A percentile compares a stretch with the other conserved stretches of the same genome.
Conservation (phyloP, 352 stramenopile species). For the Phytophthora litchii region DNA sequence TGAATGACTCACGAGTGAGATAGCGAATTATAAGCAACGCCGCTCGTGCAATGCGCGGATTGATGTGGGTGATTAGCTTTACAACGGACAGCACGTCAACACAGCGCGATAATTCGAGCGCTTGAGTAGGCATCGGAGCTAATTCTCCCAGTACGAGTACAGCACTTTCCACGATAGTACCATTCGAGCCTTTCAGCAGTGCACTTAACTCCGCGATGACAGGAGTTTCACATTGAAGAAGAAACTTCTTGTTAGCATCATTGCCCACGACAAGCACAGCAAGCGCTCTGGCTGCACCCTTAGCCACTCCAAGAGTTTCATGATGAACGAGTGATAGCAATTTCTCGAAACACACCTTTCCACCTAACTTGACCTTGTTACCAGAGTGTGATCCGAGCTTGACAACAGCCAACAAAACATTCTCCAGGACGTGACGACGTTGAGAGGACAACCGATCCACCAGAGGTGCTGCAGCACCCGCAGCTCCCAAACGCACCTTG, state of each 20-base stretch:
- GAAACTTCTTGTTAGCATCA: conserved; percentile 70
- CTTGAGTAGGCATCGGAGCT: conserved; percentile 62
- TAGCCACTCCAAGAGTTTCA: conserved; percentile 65
- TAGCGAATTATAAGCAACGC: conserved; percentile 59
- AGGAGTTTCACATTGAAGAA: conserved; percentile 61
- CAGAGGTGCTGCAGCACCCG: conserved; percentile 43
- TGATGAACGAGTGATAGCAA: conserved; percentile 68
- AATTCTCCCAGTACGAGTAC: conserved; percentile 78
- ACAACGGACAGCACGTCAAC: conserved; percentile 71
- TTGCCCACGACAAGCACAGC: conserved; percentile 71
- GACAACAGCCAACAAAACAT: conserved; percentile 64
- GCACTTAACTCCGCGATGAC: conserved; percentile 64
- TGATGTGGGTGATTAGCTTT: conserved; percentile 64
- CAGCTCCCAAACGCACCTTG: conserved; percentile 64
- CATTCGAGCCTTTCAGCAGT: conserved; percentile 65
- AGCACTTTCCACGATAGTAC: conserved; percentile 70
- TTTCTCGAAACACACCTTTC: conserved; percentile 77
- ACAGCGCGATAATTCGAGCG: conserved; percentile 71
- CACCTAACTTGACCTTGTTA: conserved; percentile 82
- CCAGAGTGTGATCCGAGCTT: conserved; percentile 75
- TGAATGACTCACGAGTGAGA: conserved; percentile 80
- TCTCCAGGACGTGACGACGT: conserved; percentile 69
- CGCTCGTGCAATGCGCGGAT: conserved; percentile 59
- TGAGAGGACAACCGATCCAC: conserved; percentile 75
- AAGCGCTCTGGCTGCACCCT: conserved; percentile 62